Base-by-base conservation (phyloP, 2,329 filamentous ascomycete species). In the Venturia aucupariae region DNA sequence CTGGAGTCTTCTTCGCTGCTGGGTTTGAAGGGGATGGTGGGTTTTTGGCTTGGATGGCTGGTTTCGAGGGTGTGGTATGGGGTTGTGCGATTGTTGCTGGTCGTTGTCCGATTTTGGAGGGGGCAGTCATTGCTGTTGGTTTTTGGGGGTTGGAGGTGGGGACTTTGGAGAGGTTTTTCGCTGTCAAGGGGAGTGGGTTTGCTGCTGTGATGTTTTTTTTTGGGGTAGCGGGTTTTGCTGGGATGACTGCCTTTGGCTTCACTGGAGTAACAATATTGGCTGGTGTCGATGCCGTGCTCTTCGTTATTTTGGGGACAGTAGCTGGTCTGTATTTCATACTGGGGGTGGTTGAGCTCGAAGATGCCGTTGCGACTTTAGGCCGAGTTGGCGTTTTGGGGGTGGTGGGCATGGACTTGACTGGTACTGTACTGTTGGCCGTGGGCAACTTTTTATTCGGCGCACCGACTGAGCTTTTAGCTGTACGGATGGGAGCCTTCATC, bases 81-180 rank as follows among this genome's bases (percentile, higher is more conserved):
- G 41, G 61, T 27, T 41, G 39, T 19, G 61, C 24, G 6, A 44
- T 54, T 38, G 39, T 48, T 17, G 61, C 22, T 62, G 39, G 24
- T 46, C 39, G 17, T 27, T 39, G 61, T 10, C 35, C 42, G 6
- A 41, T 61, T 17, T 46, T 62, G 3, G 61, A 39, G 15, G 61
- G 61, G 2, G 32, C 44, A 3, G 32, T 48, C n/a, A 48, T 62
- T 54, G 61, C 39, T 39, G 22, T 62, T 48, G 41, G 61, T n/a
- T 41, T 46, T 39, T 19, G 22, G 5, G 46, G 61, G 15, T 19
- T 19, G 13, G 41, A 46, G 24, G 44, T 24, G 24, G 32, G 39
- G 24, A 39, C n/a, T 62, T 62, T 57, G 17, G 57, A 59, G 35
- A 57, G 38, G 17, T 62, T 54, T 27, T 38, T 51, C 4, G 62